Conservation (phyloP, 768 basidiomycete genomes). For the Naganishia onofrii region DNA sequence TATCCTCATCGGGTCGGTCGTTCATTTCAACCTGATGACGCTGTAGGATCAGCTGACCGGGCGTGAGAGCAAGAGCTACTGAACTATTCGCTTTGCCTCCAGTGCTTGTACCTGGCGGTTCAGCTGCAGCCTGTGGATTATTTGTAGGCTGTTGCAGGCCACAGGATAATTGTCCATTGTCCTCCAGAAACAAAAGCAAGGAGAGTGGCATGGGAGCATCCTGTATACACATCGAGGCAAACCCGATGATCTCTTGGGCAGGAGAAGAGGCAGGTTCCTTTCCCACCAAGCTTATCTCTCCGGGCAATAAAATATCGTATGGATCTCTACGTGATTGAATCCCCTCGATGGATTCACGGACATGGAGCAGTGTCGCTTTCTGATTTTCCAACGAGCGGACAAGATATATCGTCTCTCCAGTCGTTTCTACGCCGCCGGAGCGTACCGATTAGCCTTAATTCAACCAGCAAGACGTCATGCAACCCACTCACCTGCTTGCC, state of each 20-base stretch:
- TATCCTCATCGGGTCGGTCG: neutral
- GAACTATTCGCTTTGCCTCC: neutral
- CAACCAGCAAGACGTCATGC: neutral
- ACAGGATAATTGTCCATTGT: neutral
- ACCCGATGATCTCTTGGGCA: neutral
- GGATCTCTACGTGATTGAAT: constrained; percentile 6
- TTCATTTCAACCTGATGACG: neutral
- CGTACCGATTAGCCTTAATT: neutral
- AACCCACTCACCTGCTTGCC: neutral
- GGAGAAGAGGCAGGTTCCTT: no score
- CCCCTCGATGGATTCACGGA: constrained; percentile 7
- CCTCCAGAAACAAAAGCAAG: neutral
- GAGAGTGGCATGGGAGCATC: neutral
- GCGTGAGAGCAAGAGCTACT: neutral
- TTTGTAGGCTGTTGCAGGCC: neutral
- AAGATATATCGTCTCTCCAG: neutral
- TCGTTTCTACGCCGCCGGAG: no score
- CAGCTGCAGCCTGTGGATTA: neutral
- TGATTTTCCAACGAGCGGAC: constrained; percentile 1
- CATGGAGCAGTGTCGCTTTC: neutral
- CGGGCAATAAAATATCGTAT: neutral
- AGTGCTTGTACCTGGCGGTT: neutral
- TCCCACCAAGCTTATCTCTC: no score
- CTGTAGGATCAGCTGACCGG: neutral
- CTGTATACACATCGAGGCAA: neutral